Evolutionary conservation across 331 rosid genomes (phyloP), one percentile per base, ranked within the genome.

Genomic region (Quercus phellos): DNA sequence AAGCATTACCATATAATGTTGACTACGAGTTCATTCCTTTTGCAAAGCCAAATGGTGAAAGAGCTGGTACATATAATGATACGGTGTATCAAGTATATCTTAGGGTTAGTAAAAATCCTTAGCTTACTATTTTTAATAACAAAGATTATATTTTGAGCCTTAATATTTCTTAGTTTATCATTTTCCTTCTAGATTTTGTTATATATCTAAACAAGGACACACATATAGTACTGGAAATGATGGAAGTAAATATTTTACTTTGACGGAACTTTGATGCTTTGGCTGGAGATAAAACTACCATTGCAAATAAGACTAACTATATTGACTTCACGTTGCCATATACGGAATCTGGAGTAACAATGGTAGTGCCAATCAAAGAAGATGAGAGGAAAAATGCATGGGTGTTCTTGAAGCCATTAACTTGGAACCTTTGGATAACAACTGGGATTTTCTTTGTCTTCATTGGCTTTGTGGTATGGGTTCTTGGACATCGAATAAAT

Each of bases 251-350:
- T 14, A 69, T 68, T 42, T 80, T 12, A 27, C 55, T 68, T 72
- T 79, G 46, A 51, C 80, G 88, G 90, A 78, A 74, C 0, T 86
- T 60, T 0, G 90, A 91, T 69, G 96, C 84, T 0, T 80, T 66
- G 12, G 92, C 85, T 51, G 94, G 87, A n/a, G 96, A 91, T 56
- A 26, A 11, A 26, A 79, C 93, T 0, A 89, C 88, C 32, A 24
- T 34, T 35, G 87, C 84, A 46, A 77, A 86, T 42, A 82, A 92
- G 38, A 82, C 90, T 1, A 53, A 34, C 1, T 77, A 29, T 14
- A 85, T 88, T 9, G 92, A 91, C 73, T 91, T 89, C 79, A 81
- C 97, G 4, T 55, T 82, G 64, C 97, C 94, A 0, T 89, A 76
- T 72, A 89, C 90, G 2, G 91, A 91, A 75, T 88, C 89, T 13